Evolutionary conservation across 208 protist genomes (phyloP), one percentile per base, ranked within the genome.

Genomic region (Novymonas esmeraldas): DNA sequence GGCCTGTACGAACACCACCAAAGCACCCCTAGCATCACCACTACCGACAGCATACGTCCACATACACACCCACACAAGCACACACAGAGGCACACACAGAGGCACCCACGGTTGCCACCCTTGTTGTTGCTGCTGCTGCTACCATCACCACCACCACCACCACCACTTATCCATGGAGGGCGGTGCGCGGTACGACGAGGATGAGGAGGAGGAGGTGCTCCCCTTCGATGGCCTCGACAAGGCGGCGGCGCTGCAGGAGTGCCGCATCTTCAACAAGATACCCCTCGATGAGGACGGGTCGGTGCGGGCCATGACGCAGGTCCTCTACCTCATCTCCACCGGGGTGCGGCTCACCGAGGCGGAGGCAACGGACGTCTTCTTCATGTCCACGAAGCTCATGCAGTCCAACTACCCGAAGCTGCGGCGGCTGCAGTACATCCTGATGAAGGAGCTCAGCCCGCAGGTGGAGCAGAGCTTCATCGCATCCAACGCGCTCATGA

Each of bases 311-410:
- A 90, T 99, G 22, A 97, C 89, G 22, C 95, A 99, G 81, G 87
- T 99, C 16, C 85, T 99, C 16, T 99, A 98, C 65, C 81, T 99
- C 18, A 73, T 99, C 24, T 84, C 71, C 39, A 95, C 97, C 48
- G 97, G 98, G 60, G 93, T 98, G 42, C 79, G 67, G 0, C 85
- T 99, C 41, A 97, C 92, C 6, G 82, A 82, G 45, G 85, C 55
- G 7, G 99, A 99, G 84, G 97, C 98, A 6, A 99, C 98, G 6
- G 92, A 98, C 57, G 62, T 99, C 50, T 99, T 99, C 85, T 99
- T 99, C 76, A 94, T 92, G 68, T 94, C 97, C 0, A 99, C 98
- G 11, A 99, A 99, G 81, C 87, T 99, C 26, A 97, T 99, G 65
- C 97, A 99, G 76, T 98, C 96, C 5, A 87, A 84, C 28, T 84